Base-by-base conservation (phyloP, 2,329 filamentous ascomycete genomes). In the Neobulgaria alba region DNA sequence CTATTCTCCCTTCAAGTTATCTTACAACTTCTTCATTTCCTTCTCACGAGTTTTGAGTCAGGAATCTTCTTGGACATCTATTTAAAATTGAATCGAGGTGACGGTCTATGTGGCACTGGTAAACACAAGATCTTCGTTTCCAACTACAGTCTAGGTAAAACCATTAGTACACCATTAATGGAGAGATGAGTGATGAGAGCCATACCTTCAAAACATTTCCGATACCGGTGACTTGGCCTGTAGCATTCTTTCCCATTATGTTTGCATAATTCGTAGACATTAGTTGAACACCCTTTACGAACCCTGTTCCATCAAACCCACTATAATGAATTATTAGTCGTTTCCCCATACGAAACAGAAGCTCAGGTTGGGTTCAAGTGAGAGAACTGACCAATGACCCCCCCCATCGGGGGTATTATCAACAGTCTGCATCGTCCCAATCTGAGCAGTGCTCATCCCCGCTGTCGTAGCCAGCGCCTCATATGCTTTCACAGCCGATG, bases 201-300 rank as follows among this genome's bases (percentile, higher is more conserved):
- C 41, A 38, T 47, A 55, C 54, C 32, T 45, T 73, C 30, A 68
- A 51, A 9, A 77, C 65, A 62, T 69, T 65, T 1, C 64, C 66
- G 19, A 77, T 66, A 0, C 71, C 72, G 8, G 57, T 49, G 3
- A 77, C 67, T 32, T 62, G 48, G 2, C 73, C 73, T 39, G 67
- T 62, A 0, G 70, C 71, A 23, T 70, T 69, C 3, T 38, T 39
- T 49, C 70, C 69, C 59, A 77, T 67, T 12, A 77, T 63, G 39
- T 66, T 67, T 3, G 64, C 63, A 55, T 68, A 78, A 47, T 66
- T 72, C 20, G 69, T 61, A 7, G 69, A 61, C 61, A 77, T 68
- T n/a, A 73, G 61, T 61, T 77, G 73, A 21, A 77, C 68, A 9
- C 74, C 73, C n/a, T 62, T 66, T 8, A 68, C 67, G 47, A 77